Conservation (phyloP, 495 filamentous ascomycete genomes). For the Friedmanniomyces simplex region DNA sequence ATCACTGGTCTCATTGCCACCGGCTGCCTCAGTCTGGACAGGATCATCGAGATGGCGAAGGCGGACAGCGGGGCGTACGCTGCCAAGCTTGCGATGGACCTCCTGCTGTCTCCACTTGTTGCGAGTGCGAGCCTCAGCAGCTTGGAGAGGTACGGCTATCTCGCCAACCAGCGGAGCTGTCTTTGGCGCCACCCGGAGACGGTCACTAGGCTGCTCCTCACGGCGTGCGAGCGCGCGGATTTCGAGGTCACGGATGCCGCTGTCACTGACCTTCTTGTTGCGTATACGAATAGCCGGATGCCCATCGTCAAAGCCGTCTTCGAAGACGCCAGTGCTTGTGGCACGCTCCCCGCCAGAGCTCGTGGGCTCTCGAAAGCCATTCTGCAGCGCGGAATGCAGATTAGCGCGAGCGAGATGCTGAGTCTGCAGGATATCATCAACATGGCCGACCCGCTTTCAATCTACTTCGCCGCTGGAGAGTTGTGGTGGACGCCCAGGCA, state of each 20-base stretch:
- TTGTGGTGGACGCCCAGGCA: neutral
- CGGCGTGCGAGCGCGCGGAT: neutral
- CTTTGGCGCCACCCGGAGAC: neutral
- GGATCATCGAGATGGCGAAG: neutral
- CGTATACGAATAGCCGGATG: neutral
- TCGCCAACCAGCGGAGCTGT: conserved; percentile 1
- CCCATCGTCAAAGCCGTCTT: neutral
- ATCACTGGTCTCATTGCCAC: conserved; percentile 4
- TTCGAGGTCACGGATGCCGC: neutral
- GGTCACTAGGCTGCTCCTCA: neutral
- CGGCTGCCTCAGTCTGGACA: neutral
- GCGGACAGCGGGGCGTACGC: neutral
- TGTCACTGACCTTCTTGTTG: neutral
- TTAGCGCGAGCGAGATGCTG: neutral
- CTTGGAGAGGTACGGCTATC: conserved; percentile 8
- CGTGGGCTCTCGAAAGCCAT: neutral
- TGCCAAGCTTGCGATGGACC: neutral
- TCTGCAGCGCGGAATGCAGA: neutral
- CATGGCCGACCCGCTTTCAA: conserved; percentile 10
- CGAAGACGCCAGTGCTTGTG: neutral
- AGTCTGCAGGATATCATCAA: conserved; percentile 1
- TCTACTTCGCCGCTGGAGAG: conserved; percentile 6
- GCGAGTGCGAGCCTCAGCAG: neutral
- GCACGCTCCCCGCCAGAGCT: neutral
- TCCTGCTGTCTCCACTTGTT: neutral